A percentile compares a stretch with the other conserved stretches of the same genome.
Evolutionary conservation across 352 stramenopile species (phyloP).

Genomic region (Elongisporangium prolatum): DNA sequence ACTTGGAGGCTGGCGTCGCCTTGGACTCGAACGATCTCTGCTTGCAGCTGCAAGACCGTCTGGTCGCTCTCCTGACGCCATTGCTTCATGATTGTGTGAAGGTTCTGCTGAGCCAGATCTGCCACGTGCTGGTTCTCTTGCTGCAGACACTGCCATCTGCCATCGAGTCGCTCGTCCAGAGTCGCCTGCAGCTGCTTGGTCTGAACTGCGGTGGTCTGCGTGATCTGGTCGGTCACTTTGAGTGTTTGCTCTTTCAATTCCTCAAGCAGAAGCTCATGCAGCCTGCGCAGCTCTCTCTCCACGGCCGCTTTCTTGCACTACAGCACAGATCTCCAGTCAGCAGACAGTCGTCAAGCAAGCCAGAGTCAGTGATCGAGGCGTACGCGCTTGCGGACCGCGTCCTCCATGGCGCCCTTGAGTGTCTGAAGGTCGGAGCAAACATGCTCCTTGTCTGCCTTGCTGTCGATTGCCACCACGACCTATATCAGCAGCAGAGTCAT

Average conservation of each 20-base stretch:
- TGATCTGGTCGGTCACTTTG: neutral
- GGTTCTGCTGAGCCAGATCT: neutral
- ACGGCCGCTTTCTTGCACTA: conserved; percentile 51
- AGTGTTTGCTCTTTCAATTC: conserved; percentile 9
- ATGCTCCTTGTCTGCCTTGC: conserved; percentile 36
- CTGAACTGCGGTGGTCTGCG: neutral
- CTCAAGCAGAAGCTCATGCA: conserved; percentile 29
- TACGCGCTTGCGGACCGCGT: conserved; percentile 43
- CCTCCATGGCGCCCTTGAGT: conserved; percentile 26
- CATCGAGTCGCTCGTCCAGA: neutral
- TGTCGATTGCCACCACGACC: conserved; percentile 33
- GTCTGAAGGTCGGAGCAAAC: conserved; percentile 12
- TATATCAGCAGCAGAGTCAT: conserved; percentile 2
- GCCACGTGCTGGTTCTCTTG: neutral
- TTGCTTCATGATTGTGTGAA: neutral
- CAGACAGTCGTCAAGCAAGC: neutral
- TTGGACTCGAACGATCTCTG: neutral
- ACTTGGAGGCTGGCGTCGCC: neutral
- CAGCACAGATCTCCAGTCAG: neutral
- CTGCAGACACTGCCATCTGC: neutral
- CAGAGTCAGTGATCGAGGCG: conserved; percentile 2
- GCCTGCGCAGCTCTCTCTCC: conserved; percentile 33
- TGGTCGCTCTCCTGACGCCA: neutral
- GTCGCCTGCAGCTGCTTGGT: neutral
- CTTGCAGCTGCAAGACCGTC: neutral